Conservation (phyloP, 441 rosid genomes). For the Erysimum pusillum region DNA sequence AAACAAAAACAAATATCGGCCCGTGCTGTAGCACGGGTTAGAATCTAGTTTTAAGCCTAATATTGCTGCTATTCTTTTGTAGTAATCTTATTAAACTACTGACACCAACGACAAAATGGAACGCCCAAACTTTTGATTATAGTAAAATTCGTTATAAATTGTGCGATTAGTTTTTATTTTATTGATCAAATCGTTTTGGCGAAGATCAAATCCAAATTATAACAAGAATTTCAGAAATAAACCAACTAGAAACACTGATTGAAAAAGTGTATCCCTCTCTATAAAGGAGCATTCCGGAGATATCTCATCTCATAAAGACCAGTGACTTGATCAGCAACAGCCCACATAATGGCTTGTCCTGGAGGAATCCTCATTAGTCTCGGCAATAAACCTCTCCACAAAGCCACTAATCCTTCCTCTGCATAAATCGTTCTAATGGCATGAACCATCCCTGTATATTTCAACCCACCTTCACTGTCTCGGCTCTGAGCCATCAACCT, state of each 20-base stretch:
- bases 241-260: slow-evolving; percentile 12
- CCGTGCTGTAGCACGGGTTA: too few species aligned
- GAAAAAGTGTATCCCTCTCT: slow-evolving; percentile 25
- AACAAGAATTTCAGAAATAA: not conserved
- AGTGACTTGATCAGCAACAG: slow-evolving; percentile 79
- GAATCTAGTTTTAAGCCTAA: too few species aligned
- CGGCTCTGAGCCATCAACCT: slow-evolving; percentile 90
- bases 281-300: slow-evolving; percentile 52
- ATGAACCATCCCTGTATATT: slow-evolving; percentile 91
- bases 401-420: slow-evolving; percentile 80
- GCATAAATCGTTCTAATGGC: slow-evolving; percentile 82
- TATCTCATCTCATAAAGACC: slow-evolving; percentile 73
- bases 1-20: too few species aligned
- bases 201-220: slow-evolving; percentile 15
- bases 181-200: slow-evolving; percentile 3
- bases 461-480: slow-evolving; percentile 63
- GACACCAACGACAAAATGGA: not conserved
- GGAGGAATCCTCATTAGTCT: slow-evolving; percentile 94
- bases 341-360: slow-evolving; percentile 92
- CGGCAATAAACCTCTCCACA: slow-evolving; percentile 97
- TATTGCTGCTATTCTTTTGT: not conserved
- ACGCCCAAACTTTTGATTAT: not conserved
- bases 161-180: slow-evolving; percentile 4
- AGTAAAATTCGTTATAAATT: not conserved
- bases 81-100: not conserved